A percentile compares a stretch with the other conserved stretches of the same genome.
Conservation (phyloP, 1,139 yeast species). For the Saccharomycopsis phalli region DNA sequence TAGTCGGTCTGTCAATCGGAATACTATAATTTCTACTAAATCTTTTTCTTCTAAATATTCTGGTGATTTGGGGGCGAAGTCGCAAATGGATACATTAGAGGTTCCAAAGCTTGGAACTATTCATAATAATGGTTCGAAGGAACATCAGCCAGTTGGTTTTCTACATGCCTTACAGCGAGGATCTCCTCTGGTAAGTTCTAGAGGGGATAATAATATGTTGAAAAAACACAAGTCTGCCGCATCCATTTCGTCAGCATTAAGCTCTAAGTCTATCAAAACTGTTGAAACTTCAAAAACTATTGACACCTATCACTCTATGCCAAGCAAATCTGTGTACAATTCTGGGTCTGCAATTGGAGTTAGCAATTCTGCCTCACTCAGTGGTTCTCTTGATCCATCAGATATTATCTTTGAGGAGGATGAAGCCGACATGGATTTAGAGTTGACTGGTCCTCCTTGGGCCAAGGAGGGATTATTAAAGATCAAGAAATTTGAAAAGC, state of each 20-base stretch:
- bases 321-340: constrained; percentile 6
- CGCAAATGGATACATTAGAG: not conserved
- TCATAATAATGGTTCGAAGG: constrained; percentile 2
- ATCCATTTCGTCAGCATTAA: constrained; percentile 15
- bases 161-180: constrained; percentile 18
- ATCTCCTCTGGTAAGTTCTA: constrained; percentile 1
- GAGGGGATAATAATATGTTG: constrained; percentile 3
- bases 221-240: constrained; percentile 14
- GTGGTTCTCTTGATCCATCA: constrained; percentile 8
- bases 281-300: constrained; percentile 15
- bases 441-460: constrained; percentile 69
- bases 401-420: constrained; percentile 21
- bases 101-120: constrained; percentile 1
- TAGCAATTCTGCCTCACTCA: constrained; percentile 6
- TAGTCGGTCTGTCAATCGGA: constrained; percentile 11
- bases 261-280: constrained; percentile 16
- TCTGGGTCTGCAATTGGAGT: not conserved
- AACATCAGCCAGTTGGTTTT: constrained; percentile 19
- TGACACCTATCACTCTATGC: constrained; percentile 13
- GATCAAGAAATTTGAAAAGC: constrained; percentile 18
- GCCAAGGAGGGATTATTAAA: constrained; percentile 62
- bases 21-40: constrained; percentile 9
- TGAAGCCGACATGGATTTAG: constrained; percentile 49
- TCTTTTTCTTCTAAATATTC: constrained; percentile 7
- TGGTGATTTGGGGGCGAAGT: not conserved